A percentile compares a stretch with the other conserved stretches of the same genome.
These are phyloP conservation scores for Rubroboletus satanas DNA, from an alignment of 768 basidiomycete species.

Conservation along the genomic window DNA sequence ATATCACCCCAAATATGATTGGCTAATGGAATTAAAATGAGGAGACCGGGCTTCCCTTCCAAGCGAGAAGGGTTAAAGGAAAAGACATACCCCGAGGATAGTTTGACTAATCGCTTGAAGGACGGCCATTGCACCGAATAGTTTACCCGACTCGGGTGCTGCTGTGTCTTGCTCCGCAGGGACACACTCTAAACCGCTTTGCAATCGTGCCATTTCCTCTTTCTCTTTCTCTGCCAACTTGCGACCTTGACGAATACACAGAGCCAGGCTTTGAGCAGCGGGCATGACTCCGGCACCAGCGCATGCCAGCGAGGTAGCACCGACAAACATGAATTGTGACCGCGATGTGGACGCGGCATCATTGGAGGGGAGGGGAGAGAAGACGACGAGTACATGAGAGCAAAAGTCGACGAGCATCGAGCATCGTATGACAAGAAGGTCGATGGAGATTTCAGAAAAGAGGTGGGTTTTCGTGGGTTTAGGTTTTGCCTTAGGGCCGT, in stretches of 20 bases:
- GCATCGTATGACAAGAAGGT: constrained; percentile 57
- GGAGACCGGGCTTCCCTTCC: constrained; percentile 3
- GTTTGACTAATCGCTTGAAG: constrained; percentile 63
- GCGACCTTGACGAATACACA: constrained; percentile 51
- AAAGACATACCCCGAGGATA: constrained; percentile 44
- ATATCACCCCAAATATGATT: constrained; percentile 62
- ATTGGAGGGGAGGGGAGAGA: constrained; percentile 45
- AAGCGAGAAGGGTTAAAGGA: not conserved
- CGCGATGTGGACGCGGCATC: constrained; percentile 14
- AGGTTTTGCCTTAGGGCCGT: constrained; percentile 33
- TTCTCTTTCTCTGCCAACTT: constrained; percentile 31
- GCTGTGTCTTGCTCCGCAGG: constrained; percentile 20
- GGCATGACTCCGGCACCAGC: constrained; percentile 70
- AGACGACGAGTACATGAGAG: constrained; percentile 58
- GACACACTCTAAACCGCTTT: not conserved
- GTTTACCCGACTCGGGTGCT: constrained; percentile 44
- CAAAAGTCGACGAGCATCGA: constrained; percentile 67
- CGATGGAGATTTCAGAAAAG: constrained; percentile 61
- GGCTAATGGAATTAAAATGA: constrained; percentile 43
- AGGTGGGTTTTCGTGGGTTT: constrained; percentile 49
- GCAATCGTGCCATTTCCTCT: constrained; percentile 35
- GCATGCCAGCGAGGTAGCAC: constrained; percentile 56
- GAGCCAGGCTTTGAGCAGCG: constrained; percentile 66
- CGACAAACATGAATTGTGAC: constrained; percentile 49
- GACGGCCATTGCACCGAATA: constrained; percentile 72